Evolutionary conservation across 1,139 yeast genomes (phyloP).

Genomic region (Hanseniaspora uvarum): DNA sequence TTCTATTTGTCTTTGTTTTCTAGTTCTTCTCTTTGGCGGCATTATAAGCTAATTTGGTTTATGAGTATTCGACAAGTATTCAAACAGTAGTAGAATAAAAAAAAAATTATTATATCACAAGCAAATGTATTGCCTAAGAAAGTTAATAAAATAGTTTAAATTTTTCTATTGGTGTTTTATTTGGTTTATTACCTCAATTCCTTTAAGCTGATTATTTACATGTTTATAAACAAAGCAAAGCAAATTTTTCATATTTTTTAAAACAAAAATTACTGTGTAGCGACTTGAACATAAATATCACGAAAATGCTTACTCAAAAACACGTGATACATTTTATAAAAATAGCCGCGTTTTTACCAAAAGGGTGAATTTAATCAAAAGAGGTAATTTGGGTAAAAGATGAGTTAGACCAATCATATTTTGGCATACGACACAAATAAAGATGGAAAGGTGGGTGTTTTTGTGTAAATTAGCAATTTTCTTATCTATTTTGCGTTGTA

Average conservation of each 20-base stretch:
- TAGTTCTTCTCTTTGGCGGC: constrained; percentile 16
- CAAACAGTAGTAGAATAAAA: neutral
- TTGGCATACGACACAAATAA: too few species aligned
- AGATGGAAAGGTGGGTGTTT: too few species aligned
- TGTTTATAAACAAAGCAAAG: neutral
- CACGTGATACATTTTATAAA: neutral
- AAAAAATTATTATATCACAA: neutral
- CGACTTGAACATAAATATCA: neutral
- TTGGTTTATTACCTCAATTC: neutral
- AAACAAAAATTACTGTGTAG: neutral
- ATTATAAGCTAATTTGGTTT: neutral
- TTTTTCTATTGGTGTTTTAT: neutral
- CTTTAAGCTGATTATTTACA: neutral
- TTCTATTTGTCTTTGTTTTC: constrained; percentile 11
- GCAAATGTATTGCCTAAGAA: neutral
- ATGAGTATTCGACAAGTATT: neutral
- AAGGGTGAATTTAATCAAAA: neutral
- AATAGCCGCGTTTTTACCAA: neutral
- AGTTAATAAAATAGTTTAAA: neutral
- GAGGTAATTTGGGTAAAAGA: neutral
- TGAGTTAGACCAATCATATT: too few species aligned
- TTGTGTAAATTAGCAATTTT: too few species aligned
- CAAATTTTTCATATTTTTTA: neutral
- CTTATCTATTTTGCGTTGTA: too few species aligned
- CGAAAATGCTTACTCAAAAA: neutral